Conservation (phyloP, 148 eudicot genomes). For the Vaccinium corymbosum region DNA sequence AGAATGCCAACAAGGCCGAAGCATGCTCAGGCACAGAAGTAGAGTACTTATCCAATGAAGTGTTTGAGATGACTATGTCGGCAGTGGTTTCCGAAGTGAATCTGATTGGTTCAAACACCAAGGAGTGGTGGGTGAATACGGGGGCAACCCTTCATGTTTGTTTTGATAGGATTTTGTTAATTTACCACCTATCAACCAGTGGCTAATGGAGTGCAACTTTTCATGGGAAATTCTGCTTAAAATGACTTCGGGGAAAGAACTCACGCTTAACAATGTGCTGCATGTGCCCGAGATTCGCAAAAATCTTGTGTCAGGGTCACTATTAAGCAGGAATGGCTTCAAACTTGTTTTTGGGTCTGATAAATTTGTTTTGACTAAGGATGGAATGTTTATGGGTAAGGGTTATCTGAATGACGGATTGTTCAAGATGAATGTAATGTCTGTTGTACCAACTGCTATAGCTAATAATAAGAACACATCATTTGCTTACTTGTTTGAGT, state of each 20-base stretch:
- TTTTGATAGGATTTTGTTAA: background rate
- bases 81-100: background rate
- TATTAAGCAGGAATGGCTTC: background rate
- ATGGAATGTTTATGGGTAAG: background rate
- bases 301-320: background rate
- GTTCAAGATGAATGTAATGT: background rate
- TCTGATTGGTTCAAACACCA: background rate
- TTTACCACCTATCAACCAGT: background rate
- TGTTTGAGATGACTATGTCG: background rate
- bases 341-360: background rate
- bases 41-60: background rate
- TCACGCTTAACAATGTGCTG: background rate
- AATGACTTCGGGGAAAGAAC: background rate
- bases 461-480: background rate
- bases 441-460: background rate
- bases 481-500: too few species aligned
- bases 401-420: background rate
- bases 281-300: background rate
- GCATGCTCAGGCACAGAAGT: background rate
- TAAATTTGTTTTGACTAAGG: background rate
- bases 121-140: background rate
- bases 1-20: background rate
- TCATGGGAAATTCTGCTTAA: background rate
- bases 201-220: background rate
- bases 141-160: background rate